These are phyloP conservation scores for Zygotorulaspora chibaensis DNA, from an alignment of 805 yeast species.

Conservation along the genomic window DNA sequence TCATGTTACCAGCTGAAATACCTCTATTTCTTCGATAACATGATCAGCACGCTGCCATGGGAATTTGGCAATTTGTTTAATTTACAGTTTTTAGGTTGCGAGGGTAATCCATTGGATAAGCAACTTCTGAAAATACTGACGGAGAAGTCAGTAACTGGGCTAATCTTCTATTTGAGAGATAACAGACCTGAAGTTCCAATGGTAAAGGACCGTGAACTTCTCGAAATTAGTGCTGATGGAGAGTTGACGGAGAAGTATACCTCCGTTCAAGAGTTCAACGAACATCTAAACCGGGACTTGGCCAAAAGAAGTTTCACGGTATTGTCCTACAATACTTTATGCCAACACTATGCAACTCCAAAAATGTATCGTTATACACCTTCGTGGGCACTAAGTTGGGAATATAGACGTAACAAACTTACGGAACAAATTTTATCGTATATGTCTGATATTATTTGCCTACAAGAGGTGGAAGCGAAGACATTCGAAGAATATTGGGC, in stretches of 20 bases:
- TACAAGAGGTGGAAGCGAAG: conserved; percentile 92
- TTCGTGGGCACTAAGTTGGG: conserved; percentile 95
- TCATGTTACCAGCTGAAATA: conserved; percentile 73
- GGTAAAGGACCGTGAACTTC: conserved; percentile 79
- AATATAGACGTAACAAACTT: conserved; percentile 73
- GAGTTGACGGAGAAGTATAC: conserved; percentile 40
- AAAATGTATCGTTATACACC: conserved; percentile 93
- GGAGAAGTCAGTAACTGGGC: conserved; percentile 78
- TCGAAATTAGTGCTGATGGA: conserved; percentile 72
- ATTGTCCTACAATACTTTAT: conserved; percentile 83
- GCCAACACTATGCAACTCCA: conserved; percentile 93
- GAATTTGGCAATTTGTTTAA: conserved; percentile 84
- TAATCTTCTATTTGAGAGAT: conserved; percentile 78
- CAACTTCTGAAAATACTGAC: conserved; percentile 63
- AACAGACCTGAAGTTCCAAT: conserved; percentile 62
- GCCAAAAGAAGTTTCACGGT: conserved; percentile 55
- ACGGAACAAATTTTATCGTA: conserved; percentile 64
- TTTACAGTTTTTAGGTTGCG: conserved; percentile 82
- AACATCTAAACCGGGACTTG: conserved; percentile 22
- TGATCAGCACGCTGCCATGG: conserved; percentile 67
- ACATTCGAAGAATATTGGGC: conserved; percentile 84
- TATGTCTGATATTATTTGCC: conserved; percentile 75
- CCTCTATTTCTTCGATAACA: conserved; percentile 83
- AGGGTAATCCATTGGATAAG: conserved; percentile 82
- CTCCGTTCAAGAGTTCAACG: conserved; percentile 32